Evolutionary conservation across 1,284 basidiomycete genomes (phyloP).

Genomic region (Pseudozyma sp.): DNA sequence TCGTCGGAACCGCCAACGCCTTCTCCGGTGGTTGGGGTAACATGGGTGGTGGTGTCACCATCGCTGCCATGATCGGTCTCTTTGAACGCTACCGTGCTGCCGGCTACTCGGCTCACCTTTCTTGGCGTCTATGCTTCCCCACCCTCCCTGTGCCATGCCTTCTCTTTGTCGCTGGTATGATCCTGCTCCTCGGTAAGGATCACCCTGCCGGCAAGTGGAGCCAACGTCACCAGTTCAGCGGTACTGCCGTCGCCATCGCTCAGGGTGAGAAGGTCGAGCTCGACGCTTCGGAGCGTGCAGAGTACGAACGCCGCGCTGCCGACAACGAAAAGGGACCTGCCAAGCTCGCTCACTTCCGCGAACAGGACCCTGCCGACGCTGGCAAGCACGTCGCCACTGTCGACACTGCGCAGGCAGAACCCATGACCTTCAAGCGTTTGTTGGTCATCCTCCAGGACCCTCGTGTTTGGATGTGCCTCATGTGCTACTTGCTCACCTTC

Average conservation of each 20-base stretch:
- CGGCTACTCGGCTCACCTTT: conserved; percentile 71
- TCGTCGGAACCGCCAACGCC: conserved; percentile 72
- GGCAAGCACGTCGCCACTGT: conserved; percentile 41
- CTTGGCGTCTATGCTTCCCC: conserved; percentile 75
- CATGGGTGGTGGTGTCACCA: conserved; percentile 72
- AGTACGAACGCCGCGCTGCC: conserved; percentile 50
- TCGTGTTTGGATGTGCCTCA: conserved; percentile 75
- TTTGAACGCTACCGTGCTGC: conserved; percentile 71
- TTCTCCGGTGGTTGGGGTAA: conserved; percentile 71
- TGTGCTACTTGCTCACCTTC: conserved; percentile 73
- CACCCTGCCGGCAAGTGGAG: conserved; percentile 76
- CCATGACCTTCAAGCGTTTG: conserved; percentile 71
- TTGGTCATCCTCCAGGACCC: conserved; percentile 71
- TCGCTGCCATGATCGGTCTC: conserved; percentile 74
- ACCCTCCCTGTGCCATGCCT: conserved; percentile 75
- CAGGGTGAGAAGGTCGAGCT: conserved; percentile 66
- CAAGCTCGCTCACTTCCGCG: conserved; percentile 58
- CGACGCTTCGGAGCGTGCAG: conserved; percentile 65
- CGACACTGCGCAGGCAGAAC: conserved; percentile 73
- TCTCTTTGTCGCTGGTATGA: conserved; percentile 71
- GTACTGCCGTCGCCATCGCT: conserved; percentile 68
- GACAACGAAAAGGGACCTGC: conserved; percentile 53
- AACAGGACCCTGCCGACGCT: conserved; percentile 53
- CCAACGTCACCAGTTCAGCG: conserved; percentile 72
- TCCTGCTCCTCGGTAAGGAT: conserved; percentile 74